These are phyloP conservation scores for Ligustrum vulgare DNA, from an alignment of 257 asterid genomes.

Conservation along the genomic window DNA sequence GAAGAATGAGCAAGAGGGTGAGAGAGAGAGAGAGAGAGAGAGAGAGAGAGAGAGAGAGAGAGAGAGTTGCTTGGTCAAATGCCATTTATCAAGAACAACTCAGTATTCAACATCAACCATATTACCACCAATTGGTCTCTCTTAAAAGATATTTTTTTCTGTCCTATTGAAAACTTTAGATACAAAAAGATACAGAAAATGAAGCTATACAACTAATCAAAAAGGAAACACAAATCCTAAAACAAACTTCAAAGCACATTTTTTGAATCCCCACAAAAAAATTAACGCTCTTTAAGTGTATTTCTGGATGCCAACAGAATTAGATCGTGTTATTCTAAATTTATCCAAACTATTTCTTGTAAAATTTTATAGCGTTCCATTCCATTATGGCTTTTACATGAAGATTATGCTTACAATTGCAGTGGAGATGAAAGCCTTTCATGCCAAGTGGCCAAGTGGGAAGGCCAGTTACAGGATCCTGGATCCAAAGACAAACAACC, in stretches of 20 bases:
- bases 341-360: background rate
- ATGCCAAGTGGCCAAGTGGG: conserved; percentile 93
- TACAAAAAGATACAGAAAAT: conserved; percentile 12
- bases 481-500: conserved; percentile 39
- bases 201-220: conserved; percentile 2
- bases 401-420: conserved; percentile 64
- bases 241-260: background rate
- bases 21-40: background rate
- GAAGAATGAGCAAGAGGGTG: background rate
- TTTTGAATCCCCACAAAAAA: background rate
- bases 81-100: background rate
- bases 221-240: conserved; percentile 9
- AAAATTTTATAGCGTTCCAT: background rate
- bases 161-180: conserved; percentile 8
- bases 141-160: background rate
- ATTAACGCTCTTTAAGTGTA: background rate
- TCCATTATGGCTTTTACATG: conserved; percentile 10
- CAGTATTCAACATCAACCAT: background rate
- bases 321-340: background rate
- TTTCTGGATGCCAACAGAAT: background rate
- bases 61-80: background rate
- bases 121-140: background rate
- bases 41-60: too few species aligned
- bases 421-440: conserved; percentile 78
- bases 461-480: conserved; percentile 96